These are phyloP conservation scores for Corchorus olitorius DNA, from an alignment of 345 rosid species.

Conservation along the genomic window DNA sequence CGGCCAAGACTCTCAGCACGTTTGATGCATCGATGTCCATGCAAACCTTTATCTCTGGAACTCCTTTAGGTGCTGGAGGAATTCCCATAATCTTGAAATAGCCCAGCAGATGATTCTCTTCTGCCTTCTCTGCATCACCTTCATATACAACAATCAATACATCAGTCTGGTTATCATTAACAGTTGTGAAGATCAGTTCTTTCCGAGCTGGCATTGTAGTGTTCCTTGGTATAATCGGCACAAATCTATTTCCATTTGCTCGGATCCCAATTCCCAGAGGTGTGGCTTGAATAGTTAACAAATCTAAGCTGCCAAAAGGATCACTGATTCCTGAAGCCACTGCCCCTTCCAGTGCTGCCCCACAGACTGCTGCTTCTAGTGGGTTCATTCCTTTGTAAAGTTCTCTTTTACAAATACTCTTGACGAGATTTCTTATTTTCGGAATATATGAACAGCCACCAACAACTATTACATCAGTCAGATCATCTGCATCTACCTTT, in stretches of 20 bases:
- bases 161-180: conserved; percentile 67
- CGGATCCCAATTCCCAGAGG: conserved; percentile 69
- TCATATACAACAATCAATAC: conserved; percentile 73
- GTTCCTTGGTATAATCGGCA: conserved; percentile 67
- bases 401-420: conserved; percentile 50
- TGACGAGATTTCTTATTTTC: conserved; percentile 47
- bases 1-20: conserved; percentile 63
- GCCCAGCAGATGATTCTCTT: conserved; percentile 77
- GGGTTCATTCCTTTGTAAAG: conserved; percentile 58
- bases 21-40: conserved; percentile 86
- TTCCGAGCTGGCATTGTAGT: conserved; percentile 79
- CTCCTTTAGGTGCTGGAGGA: conserved; percentile 68
- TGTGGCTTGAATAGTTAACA: conserved; percentile 78
- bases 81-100: conserved; percentile 81
- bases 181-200: conserved; percentile 69
- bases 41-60: conserved; percentile 83
- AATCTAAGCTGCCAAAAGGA: conserved; percentile 81
- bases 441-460: conserved; percentile 89
- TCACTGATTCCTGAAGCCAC: conserved; percentile 82
- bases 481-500: conserved; percentile 51
- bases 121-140: conserved; percentile 73
- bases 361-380: conserved; percentile 77
- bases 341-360: conserved; percentile 91
- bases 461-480: conserved; percentile 70
- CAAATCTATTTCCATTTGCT: conserved; percentile 56